Base-by-base conservation (phyloP, 305 asterid genomes). In the Ajuga reptans region DNA sequence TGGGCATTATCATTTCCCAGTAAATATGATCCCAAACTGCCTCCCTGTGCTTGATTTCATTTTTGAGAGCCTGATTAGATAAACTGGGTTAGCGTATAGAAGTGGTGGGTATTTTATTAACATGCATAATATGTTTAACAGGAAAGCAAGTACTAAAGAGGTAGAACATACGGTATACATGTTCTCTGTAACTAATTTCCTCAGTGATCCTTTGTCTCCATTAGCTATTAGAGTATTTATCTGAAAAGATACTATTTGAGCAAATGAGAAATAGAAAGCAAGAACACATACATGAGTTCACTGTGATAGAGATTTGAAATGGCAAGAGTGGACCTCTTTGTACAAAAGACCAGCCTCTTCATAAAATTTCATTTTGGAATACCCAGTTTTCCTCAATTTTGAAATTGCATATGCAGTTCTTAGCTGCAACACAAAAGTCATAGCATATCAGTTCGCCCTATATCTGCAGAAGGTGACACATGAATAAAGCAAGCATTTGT, bases 41-140 rank as follows among this genome's bases (percentile, higher is more conserved):
- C 80, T 86, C 95, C 80, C 97, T 84, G 21, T 84, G 89, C 90
- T 89, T 93, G 81, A 91, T 91, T 82, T 93, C 99, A 80, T 89
- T 93, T 92, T 93, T 93, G 70, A 93, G 88, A 71, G 84, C 89
- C 99, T 93, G 84, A 77, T 76, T 64, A 64, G 55, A 61, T 71
- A 9, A 7, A 77, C 51, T 42, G 47, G 68, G 77, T 77, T 71
- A 62, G 67, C 74, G 73, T 62, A 66, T 61, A 36, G 72, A 73
- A 74, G 64, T 15, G 61, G 52, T 14, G 37, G 18, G 59, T 56
- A 46, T 59, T 60, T 66, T 1, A 52, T 9, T 68, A 68, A 9
- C 47, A 49, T 8, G 31, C 56, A 63, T 17, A 31, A 51, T 43
- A 66, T 50, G 61, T 73, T 66, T 42, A 72, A 50, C 14, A 0